A percentile compares a stretch with the other conserved stretches of the same genome.
These are phyloP conservation scores for Cyclanthera cordifolia DNA, from an alignment of 306 rosid species.

Conservation along the genomic window DNA sequence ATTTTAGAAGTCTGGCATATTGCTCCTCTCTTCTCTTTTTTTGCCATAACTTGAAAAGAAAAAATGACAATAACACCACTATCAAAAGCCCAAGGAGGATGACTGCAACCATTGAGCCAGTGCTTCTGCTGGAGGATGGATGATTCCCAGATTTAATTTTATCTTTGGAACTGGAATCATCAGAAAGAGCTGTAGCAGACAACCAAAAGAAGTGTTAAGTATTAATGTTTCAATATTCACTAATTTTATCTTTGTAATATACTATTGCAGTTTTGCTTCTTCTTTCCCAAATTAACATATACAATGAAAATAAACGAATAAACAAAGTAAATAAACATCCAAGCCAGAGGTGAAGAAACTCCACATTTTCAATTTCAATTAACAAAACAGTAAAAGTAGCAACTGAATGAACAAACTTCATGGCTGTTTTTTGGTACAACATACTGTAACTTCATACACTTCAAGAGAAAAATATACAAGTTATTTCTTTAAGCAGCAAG, in stretches of 20 bases:
- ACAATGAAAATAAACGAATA: not conserved
- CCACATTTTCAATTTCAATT: not conserved
- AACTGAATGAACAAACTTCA: not conserved
- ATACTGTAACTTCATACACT: not conserved
- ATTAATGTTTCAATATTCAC: not conserved
- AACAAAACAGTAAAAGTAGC: not conserved
- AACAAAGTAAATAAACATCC: not conserved
- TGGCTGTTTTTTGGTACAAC: not conserved
- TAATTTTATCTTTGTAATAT: not conserved
- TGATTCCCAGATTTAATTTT: constrained; percentile 13
- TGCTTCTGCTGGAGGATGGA: constrained; percentile 19
- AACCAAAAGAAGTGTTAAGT: constrained; percentile 7
- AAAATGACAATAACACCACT: constrained; percentile 23
- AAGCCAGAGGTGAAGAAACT: constrained; percentile 1
- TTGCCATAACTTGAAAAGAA: constrained; percentile 59
- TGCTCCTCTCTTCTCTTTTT: constrained; percentile 82
- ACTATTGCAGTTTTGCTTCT: not conserved
- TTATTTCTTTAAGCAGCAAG: not conserved
- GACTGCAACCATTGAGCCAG: constrained; percentile 27
- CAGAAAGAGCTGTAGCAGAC: constrained; percentile 35
- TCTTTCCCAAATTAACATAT: not conserved
- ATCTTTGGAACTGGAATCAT: constrained; percentile 31
- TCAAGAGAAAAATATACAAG: not conserved
- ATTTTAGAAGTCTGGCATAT: constrained; percentile 59
- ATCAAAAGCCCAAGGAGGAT: constrained; percentile 28